phyloP scores from a whole-genome alignment of 2,329 filamentous ascomycete genomes.

The Claviceps africana region DNA sequence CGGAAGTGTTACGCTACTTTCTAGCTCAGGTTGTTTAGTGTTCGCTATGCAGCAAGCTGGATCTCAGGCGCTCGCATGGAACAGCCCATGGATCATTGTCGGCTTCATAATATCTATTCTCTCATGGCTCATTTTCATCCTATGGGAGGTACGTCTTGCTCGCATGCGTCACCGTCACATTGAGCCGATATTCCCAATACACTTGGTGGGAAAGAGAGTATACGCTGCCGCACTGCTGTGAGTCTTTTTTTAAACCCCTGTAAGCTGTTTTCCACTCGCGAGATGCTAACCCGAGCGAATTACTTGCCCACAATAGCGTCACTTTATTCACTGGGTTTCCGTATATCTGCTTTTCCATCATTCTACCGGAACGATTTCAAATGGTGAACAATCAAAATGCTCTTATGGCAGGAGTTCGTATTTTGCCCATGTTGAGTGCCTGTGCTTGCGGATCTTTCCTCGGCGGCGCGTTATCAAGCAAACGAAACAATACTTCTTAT shows the following conservation, averaged over 20 bases:
- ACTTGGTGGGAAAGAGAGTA: slow-evolving; percentile 32
- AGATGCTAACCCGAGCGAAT: background rate
- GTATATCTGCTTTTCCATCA: slow-evolving; percentile 43
- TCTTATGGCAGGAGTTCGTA: slow-evolving; percentile 40
- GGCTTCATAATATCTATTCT: slow-evolving; percentile 33
- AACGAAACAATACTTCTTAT: slow-evolving; percentile 37
- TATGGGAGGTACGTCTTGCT: slow-evolving; percentile 36
- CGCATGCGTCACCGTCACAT: slow-evolving; percentile 23
- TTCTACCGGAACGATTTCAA: slow-evolving; percentile 46
- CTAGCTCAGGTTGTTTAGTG: slow-evolving; percentile 38
- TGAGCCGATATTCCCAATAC: slow-evolving; percentile 41
- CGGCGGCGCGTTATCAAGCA: slow-evolving; percentile 38
- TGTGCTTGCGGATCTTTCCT: slow-evolving; percentile 43
- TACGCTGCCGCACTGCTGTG: slow-evolving; percentile 38
- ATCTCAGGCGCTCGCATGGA: slow-evolving; percentile 36
- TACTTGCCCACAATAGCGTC: slow-evolving; percentile 22
- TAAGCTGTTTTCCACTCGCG: background rate
- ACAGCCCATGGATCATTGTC: slow-evolving; percentile 33
- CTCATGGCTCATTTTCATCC: slow-evolving; percentile 33
- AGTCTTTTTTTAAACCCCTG: slow-evolving; percentile 16
- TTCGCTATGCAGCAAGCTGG: slow-evolving; percentile 44
- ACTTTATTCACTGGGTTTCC: slow-evolving; percentile 43
- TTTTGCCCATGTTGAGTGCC: slow-evolving; percentile 43
- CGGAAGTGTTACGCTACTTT: slow-evolving; percentile 35
- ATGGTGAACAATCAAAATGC: slow-evolving; percentile 40